Base-by-base conservation (phyloP, 1,284 basidiomycete species). In the Ganoderma meredithae region DNA sequence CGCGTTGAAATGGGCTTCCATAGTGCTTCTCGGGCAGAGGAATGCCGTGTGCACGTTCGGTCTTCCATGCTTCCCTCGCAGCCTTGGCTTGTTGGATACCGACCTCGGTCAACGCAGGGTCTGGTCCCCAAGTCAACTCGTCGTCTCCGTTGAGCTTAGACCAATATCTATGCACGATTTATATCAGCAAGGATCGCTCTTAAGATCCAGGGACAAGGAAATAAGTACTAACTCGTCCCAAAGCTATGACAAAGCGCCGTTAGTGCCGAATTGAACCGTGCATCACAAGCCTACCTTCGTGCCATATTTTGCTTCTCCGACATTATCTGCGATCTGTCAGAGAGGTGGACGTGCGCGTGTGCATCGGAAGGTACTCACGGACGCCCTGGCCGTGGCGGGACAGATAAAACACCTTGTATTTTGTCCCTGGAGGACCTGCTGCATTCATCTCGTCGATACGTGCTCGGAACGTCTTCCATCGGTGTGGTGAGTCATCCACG, bases 121-220 rank as follows among this genome's bases (percentile, higher is more conserved):
- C 95, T 17, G 95, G 94, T 41, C 94, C 94, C 94, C 95, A 96
- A 0, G 82, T 83, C 12, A 95, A 81, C 64, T 91, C 85, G 13
- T 83, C 91, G 73, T 97, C 92, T 0, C 89, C 89, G 59, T 91
- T 81, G 25, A 91, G 76, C 73, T 86, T 88, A 0, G 93, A 86
- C 90, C 90, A 96, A 69, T 31, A 63, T 25, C 71, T 71, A 52
- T n/a, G 12, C 0, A 36, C 1, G 17, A n/a, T 31, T 19, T 15
- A 8, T 2, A 1, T 25, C 9, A 33, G 17, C 19, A 15, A n/a
- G 0, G 13, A n/a, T 31, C 40, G 15, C 3, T 9, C 19, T 3
- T 44, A n/a, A 5, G 15, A 8, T 9, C 3, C 7, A 17, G 8
- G 5, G 33, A 31, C 27, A 31, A 31, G 27, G 27, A 31, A 31